A percentile compares a stretch with the other conserved stretches of the same genome.
Evolutionary conservation across 495 filamentous ascomycete species (phyloP).

Genomic region (Delitschia confertaspora): DNA sequence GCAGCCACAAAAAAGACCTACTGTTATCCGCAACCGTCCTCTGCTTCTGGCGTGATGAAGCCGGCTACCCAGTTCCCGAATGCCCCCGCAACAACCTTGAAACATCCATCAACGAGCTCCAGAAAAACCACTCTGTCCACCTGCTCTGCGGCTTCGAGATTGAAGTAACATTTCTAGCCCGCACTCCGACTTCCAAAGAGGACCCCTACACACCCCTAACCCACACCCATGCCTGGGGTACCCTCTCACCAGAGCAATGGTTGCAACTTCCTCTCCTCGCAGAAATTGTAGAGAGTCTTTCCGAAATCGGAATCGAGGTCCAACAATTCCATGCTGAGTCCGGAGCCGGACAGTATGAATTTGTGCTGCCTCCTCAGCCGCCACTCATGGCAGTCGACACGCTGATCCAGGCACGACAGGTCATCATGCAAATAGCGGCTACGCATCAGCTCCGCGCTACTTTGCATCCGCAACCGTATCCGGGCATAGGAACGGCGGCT

Average conservation of each 20-base stretch:
- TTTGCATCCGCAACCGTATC: slow-evolving; percentile 58
- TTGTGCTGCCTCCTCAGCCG: slow-evolving; percentile 56
- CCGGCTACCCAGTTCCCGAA: slow-evolving; percentile 45
- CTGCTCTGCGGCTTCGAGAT: slow-evolving; percentile 74
- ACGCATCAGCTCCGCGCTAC: slow-evolving; percentile 60
- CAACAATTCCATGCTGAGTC: slow-evolving; percentile 73
- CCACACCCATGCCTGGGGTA: slow-evolving; percentile 55
- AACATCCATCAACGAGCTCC: slow-evolving; percentile 19
- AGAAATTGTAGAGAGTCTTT: slow-evolving; percentile 52
- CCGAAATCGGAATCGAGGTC: slow-evolving; percentile 53
- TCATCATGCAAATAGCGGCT: slow-evolving; percentile 51
- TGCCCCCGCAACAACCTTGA: slow-evolving; percentile 41
- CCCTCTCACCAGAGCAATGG: slow-evolving; percentile 46
- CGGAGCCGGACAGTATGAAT: slow-evolving; percentile 70
- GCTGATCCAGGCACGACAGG: slow-evolving; percentile 62
- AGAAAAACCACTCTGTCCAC: slow-evolving; percentile 36
- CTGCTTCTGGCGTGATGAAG: slow-evolving; percentile 49
- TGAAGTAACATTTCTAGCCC: slow-evolving; percentile 62
- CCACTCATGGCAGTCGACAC: slow-evolving; percentile 65
- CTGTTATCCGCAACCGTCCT: slow-evolving; percentile 30
- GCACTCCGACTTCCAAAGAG: slow-evolving; percentile 24
- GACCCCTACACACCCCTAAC: slow-evolving; percentile 30
- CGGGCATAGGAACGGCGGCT: slow-evolving; percentile 53
- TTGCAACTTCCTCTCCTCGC: slow-evolving; percentile 50
- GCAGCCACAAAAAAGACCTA: slow-evolving; percentile 25